These are phyloP conservation scores for Fusarium annulatum DNA, from an alignment of 2,329 filamentous ascomycete species.

Conservation along the genomic window DNA sequence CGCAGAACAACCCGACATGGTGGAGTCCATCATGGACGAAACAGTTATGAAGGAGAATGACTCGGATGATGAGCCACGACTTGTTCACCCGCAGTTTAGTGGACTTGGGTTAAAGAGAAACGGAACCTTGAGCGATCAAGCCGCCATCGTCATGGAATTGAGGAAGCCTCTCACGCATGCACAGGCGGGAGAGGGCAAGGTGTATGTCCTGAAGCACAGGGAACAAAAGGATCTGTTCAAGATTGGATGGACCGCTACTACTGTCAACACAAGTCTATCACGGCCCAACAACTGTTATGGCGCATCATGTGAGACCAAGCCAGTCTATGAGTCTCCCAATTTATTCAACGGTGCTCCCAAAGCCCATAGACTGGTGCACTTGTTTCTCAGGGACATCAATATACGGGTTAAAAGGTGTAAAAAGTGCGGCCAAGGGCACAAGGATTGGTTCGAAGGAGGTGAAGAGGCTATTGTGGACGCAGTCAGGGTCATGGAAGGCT, in stretches of 20 bases:
- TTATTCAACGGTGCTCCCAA: conserved; percentile 11
- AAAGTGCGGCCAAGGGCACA: conserved; percentile 10
- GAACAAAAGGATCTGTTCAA: conserved; percentile 4
- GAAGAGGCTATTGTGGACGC: background rate
- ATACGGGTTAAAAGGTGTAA: background rate
- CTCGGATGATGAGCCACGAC: background rate
- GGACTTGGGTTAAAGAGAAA: background rate
- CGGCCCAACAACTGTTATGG: conserved; percentile 20
- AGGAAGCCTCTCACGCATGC: background rate
- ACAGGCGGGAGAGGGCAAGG: background rate
- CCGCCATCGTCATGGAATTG: conserved; percentile 5
- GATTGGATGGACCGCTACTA: conserved; percentile 14
- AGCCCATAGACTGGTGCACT: conserved; percentile 9
- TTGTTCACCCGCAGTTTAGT: background rate
- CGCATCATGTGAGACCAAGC: background rate
- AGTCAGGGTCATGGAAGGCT: conserved; percentile 19
- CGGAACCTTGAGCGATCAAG: background rate
- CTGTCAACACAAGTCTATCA: background rate
- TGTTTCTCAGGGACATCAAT: background rate
- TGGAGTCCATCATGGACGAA: background rate
- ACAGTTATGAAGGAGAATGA: background rate
- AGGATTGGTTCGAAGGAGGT: background rate
- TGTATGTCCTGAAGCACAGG: conserved; percentile 22
- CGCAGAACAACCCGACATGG: background rate
- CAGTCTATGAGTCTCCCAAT: conserved; percentile 8